A percentile compares a stretch with the other conserved stretches of the same genome.
Evolutionary conservation across 1,139 yeast genomes (phyloP).

Genomic region (Hanseniaspora sp.): DNA sequence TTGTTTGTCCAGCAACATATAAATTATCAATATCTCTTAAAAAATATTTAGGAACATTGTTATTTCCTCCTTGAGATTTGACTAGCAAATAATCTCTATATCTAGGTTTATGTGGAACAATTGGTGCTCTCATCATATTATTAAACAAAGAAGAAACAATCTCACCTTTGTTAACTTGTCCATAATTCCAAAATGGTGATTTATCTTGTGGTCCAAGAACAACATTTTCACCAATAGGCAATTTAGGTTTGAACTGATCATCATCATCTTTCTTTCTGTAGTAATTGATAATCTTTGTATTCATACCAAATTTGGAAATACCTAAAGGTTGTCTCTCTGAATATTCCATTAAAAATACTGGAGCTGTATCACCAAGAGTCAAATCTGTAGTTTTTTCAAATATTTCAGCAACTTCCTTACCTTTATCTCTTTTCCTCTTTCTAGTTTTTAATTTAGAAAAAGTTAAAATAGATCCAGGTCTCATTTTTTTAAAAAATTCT

Average conservation of each 20-base stretch:
- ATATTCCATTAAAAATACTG: slow-evolving; percentile 71
- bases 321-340: slow-evolving; percentile 82
- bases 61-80: slow-evolving; percentile 65
- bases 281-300: slow-evolving; percentile 82
- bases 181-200: slow-evolving; percentile 97
- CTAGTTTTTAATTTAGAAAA: slow-evolving; percentile 70
- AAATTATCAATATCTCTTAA: slow-evolving; percentile 58
- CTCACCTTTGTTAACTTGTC: slow-evolving; percentile 89
- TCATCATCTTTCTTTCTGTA: slow-evolving; percentile 75
- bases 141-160: slow-evolving; percentile 89
- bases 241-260: slow-evolving; percentile 77
- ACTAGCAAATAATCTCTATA: slow-evolving; percentile 73
- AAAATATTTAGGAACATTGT: slow-evolving; percentile 37
- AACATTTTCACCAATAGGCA: slow-evolving; percentile 87
- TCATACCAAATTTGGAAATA: slow-evolving; percentile 89
- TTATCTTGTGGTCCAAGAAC: slow-evolving; percentile 90
- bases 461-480: slow-evolving; percentile 66
- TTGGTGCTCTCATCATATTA: slow-evolving; percentile 84
- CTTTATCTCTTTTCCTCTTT: slow-evolving; percentile 81
- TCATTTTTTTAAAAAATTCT: slow-evolving; percentile 44
- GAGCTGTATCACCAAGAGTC: slow-evolving; percentile 73
- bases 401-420: slow-evolving; percentile 65
- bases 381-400: slow-evolving; percentile 63
- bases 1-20: slow-evolving; percentile 83
- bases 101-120: slow-evolving; percentile 71